A percentile compares a stretch with the other conserved stretches of the same genome.
Evolutionary conservation across 129 eudicot genomes (phyloP).

Genomic region (Dittrichia graveolens): DNA sequence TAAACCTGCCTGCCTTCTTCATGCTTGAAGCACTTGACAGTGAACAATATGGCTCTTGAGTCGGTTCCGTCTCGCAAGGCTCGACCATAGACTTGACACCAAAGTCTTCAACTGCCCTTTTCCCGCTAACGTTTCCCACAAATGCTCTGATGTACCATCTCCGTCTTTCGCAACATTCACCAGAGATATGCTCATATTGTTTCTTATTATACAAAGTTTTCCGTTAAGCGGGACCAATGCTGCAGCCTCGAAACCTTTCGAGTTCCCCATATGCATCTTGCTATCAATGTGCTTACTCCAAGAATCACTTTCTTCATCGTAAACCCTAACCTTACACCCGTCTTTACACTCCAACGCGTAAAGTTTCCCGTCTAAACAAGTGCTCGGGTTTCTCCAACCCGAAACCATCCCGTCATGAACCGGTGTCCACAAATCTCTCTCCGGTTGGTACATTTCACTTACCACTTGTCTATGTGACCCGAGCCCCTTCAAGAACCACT

Average conservation of each 20-base stretch:
- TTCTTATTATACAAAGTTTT: conserved; percentile 65
- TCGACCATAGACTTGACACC: conserved; percentile 66
- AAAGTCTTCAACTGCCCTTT: conserved; percentile 74
- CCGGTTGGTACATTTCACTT: conserved; percentile 75
- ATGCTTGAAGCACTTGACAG: conserved; percentile 83
- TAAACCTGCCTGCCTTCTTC: conserved; percentile 25
- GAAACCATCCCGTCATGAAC: conserved; percentile 86
- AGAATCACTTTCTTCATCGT: conserved; percentile 62
- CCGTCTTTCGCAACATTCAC: conserved; percentile 59
- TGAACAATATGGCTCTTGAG: conserved; percentile 74
- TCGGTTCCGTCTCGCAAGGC: conserved; percentile 64
- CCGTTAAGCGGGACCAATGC: conserved; percentile 67
- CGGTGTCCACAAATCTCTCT: conserved; percentile 53
- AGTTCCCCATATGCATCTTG: conserved; percentile 76
- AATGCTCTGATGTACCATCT: conserved; percentile 46
- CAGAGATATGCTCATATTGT: conserved; percentile 75
- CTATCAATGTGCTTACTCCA: conserved; percentile 87
- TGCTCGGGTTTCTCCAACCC: conserved; percentile 85
- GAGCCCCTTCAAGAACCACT: conserved; percentile 79
- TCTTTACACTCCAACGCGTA: conserved; percentile 84
- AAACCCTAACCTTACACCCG: conserved; percentile 78
- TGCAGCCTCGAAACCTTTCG: conserved; percentile 84
- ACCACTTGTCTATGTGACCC: conserved; percentile 80
- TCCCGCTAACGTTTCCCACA: conserved; percentile 74
- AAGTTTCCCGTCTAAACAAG: conserved; percentile 64